These are phyloP conservation scores for Rhizomucor pusillus DNA, from an alignment of 371 early-diverging fungal species.

Conservation along the genomic window DNA sequence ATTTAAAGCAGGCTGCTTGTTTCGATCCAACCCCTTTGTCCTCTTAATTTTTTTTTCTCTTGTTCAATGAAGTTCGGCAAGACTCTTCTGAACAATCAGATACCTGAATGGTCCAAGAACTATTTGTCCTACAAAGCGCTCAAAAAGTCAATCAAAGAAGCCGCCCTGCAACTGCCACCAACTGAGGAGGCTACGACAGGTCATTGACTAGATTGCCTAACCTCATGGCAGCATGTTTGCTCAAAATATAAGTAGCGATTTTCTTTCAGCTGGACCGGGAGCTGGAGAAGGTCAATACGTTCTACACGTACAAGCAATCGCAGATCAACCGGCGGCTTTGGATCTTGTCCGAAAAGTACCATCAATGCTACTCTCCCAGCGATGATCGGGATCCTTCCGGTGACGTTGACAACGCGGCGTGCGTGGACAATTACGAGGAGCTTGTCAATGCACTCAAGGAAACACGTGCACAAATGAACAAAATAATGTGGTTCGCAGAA, in stretches of 20 bases:
- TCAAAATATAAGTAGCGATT: slow-evolving; percentile 39
- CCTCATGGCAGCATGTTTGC: too few species aligned
- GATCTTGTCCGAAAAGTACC: slow-evolving; percentile 58
- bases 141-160: slow-evolving; percentile 64
- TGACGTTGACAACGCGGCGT: neutral
- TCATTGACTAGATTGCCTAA: slow-evolving; percentile 10
- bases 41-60: neutral
- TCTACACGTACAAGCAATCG: slow-evolving; percentile 58
- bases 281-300: slow-evolving; percentile 66
- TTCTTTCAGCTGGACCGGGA: slow-evolving; percentile 66
- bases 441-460: slow-evolving; percentile 57
- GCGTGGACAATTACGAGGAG: slow-evolving; percentile 45
- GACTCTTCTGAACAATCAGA: slow-evolving; percentile 55
- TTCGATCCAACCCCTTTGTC: neutral
- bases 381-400: slow-evolving; percentile 13
- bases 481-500: slow-evolving; percentile 64
- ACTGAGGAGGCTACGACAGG: slow-evolving; percentile 41
- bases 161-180: slow-evolving; percentile 33
- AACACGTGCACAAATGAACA: slow-evolving; percentile 57
- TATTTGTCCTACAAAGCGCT: slow-evolving; percentile 67
- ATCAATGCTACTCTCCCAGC: slow-evolving; percentile 18
- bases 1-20: too few species aligned
- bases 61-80: slow-evolving; percentile 73
- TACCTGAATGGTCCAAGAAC: slow-evolving; percentile 70
- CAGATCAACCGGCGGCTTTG: slow-evolving; percentile 62